A percentile compares a stretch with the other conserved stretches of the same genome.
Conservation (phyloP, 768 basidiomycete species). For the Filobasidium floriforme region DNA sequence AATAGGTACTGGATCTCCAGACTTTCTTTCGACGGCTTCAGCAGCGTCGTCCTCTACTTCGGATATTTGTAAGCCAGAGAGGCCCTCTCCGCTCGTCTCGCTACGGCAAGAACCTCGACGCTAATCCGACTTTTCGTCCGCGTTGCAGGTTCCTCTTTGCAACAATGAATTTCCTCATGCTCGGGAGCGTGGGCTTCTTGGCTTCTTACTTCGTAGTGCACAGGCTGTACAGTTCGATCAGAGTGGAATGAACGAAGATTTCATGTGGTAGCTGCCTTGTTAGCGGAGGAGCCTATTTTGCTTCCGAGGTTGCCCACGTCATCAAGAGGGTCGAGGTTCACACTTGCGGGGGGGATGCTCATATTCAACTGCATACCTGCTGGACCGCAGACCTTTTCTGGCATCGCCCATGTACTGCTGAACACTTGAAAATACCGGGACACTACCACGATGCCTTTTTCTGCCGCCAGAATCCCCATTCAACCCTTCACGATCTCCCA, state of each 20-base stretch:
- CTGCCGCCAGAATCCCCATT: slow-evolving; percentile 13
- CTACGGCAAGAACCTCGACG: background rate
- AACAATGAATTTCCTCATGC: slow-evolving; percentile 77
- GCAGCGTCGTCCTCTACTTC: slow-evolving; percentile 74
- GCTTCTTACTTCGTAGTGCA: slow-evolving; percentile 86
- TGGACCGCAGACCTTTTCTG: too few species aligned
- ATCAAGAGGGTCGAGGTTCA: too few species aligned
- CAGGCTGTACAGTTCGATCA: slow-evolving; percentile 58
- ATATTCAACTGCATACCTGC: too few species aligned
- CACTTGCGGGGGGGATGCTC: too few species aligned
- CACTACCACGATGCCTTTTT: slow-evolving; percentile 7
- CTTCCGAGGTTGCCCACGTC: too few species aligned
- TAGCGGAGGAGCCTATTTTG: background rate
- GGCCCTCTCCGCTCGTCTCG: background rate
- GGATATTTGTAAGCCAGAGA: slow-evolving; percentile 61
- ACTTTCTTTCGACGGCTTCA: slow-evolving; percentile 72
- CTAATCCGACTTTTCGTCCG: slow-evolving; percentile 1
- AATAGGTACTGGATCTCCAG: slow-evolving; percentile 54
- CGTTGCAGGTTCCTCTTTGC: slow-evolving; percentile 56
- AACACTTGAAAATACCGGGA: too few species aligned
- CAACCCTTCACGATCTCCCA: slow-evolving; percentile 22
- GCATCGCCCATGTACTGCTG: too few species aligned
- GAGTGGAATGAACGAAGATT: slow-evolving; percentile 33
- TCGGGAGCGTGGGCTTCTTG: slow-evolving; percentile 85
- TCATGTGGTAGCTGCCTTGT: background rate